phyloP scores from a whole-genome alignment of 495 filamentous ascomycete genomes.

The Penicillium arizonense region DNA sequence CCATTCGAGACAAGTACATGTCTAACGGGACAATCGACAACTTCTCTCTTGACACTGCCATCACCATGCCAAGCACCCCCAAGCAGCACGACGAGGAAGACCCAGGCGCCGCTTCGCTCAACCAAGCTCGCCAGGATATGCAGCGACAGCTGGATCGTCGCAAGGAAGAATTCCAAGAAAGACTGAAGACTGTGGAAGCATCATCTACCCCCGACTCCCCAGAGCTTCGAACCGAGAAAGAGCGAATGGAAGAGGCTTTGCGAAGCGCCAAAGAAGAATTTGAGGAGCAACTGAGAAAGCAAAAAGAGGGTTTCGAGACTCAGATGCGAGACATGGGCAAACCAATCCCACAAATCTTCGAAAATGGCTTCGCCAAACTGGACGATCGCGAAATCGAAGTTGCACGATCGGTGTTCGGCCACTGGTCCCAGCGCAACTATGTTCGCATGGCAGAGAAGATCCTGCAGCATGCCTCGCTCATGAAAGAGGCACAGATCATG shows the following conservation, averaged over 20 bases:
- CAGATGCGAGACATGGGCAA: conserved; percentile 62
- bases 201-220: conserved; percentile 74
- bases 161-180: conserved; percentile 75
- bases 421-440: conserved; percentile 84
- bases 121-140: conserved; percentile 80
- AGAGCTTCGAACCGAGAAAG: conserved; percentile 81
- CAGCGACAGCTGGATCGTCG: conserved; percentile 83
- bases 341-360: conserved; percentile 44
- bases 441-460: conserved; percentile 94
- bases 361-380: conserved; percentile 58
- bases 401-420: conserved; percentile 61
- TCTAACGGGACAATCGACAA: conserved; percentile 95
- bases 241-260: conserved; percentile 81
- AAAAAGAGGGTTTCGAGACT: conserved; percentile 73
- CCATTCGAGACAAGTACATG: conserved; percentile 91
- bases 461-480: conserved; percentile 75
- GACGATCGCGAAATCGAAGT: conserved; percentile 66
- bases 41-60: conserved; percentile 89
- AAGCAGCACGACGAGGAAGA: conserved; percentile 70
- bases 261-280: conserved; percentile 79
- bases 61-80: conserved; percentile 93
- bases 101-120: conserved; percentile 63
- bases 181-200: conserved; percentile 73
- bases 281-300: conserved; percentile 71
- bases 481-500: conserved; percentile 98